These are phyloP conservation scores for Hordeum vulgare DNA, from an alignment of 176 grass and related monocot species.

Conservation along the genomic window MorexV3_pseudomolecules_assembly NC_058521.1:592830680-592831179, in stretches of 20 bases:
- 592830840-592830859: slow-evolving; percentile 25
- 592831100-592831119: slow-evolving; percentile 28
- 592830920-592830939: slow-evolving; percentile 19
- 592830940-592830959: slow-evolving; percentile 15
- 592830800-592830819: neutral
- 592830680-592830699: neutral
- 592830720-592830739: neutral
- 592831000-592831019: slow-evolving; percentile 55
- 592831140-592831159: slow-evolving; percentile 14
- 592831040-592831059: slow-evolving; percentile 52
- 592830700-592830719: slow-evolving; percentile 12
- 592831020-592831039: slow-evolving; percentile 32
- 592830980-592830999: slow-evolving; percentile 46
- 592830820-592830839: slow-evolving; percentile 31
- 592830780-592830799: neutral
- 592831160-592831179: slow-evolving; percentile 30
- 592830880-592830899: neutral
- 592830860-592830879: slow-evolving; percentile 22
- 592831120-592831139: slow-evolving; percentile 15
- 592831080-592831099: slow-evolving; percentile 37
- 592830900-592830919: slow-evolving; percentile 22
- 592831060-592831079: slow-evolving; percentile 58
- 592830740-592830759: neutral
- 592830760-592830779: neutral
- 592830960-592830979: slow-evolving; percentile 39